phyloP scores from a whole-genome alignment of 352 stramenopile species.

The Pythium rishiriense region DNA sequence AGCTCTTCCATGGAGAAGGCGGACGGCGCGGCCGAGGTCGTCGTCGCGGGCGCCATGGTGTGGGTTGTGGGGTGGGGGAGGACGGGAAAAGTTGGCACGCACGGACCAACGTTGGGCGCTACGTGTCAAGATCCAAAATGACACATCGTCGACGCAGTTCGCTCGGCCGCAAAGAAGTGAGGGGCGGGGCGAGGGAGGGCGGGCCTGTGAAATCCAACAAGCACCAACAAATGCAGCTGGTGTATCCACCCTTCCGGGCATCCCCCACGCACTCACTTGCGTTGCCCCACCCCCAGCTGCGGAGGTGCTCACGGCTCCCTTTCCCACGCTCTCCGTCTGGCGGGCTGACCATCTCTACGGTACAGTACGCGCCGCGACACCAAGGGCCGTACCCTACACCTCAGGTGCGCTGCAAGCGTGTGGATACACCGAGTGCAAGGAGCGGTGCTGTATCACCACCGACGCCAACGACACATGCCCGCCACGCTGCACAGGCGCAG shows the following conservation, averaged over 20 bases:
- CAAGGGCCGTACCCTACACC: background rate
- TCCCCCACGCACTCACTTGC: background rate
- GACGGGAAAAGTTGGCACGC: background rate
- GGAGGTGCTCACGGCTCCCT: background rate
- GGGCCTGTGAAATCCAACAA: background rate
- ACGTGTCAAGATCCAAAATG: slow-evolving; percentile 23
- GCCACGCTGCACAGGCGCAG: background rate
- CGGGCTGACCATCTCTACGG: background rate
- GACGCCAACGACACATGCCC: background rate
- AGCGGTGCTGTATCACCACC: background rate
- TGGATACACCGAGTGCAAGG: background rate
- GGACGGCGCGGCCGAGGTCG: background rate
- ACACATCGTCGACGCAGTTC: background rate
- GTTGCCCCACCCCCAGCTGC: slow-evolving; percentile 3
- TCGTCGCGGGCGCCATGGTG: background rate
- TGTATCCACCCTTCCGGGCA: slow-evolving; percentile 3
- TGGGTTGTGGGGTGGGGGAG: background rate
- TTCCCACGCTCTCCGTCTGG: slow-evolving; percentile 7
- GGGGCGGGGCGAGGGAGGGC: no score
- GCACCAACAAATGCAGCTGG: background rate
- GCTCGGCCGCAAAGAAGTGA: background rate
- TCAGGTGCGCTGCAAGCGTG: background rate
- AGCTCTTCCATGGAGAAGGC: slow-evolving; percentile 24
- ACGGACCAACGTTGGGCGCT: background rate
- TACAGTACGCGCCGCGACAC: background rate